Percentiles rank a stretch among this genome's conserved stretches.
These are phyloP conservation scores for Curvularia spicifera DNA, from an alignment of 2,329 filamentous ascomycete species.

Conservation along the genomic window DNA sequence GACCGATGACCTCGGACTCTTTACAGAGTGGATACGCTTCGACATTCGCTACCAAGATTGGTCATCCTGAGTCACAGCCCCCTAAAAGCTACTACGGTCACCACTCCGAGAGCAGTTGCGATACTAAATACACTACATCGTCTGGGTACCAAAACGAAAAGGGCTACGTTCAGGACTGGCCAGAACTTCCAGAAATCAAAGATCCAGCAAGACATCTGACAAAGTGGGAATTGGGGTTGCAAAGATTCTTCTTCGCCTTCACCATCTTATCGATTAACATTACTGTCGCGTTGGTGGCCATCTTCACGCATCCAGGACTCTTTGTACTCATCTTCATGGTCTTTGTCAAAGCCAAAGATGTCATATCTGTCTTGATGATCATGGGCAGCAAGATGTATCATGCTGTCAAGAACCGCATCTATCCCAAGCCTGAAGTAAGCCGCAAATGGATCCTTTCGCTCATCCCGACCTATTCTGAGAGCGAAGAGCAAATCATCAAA, in stretches of 20 bases:
- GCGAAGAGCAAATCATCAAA: constrained; percentile 6
- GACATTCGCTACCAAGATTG: neutral
- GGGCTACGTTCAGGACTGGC: neutral
- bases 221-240: neutral
- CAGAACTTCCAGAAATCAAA: constrained; percentile 4
- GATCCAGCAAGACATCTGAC: constrained; percentile 2
- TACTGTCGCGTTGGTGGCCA: neutral
- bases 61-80: neutral
- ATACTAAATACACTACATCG: neutral
- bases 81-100: neutral
- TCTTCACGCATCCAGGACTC: constrained; percentile 5
- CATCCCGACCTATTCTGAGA: constrained; percentile 3
- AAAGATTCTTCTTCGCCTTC: constrained; percentile 4
- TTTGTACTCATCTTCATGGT: constrained; percentile 5
- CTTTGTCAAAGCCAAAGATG: constrained; percentile 4
- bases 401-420: constrained; percentile 1
- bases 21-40: constrained; percentile 1
- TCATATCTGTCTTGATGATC: constrained; percentile 2
- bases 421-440: constrained; percentile 2
- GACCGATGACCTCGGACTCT: neutral
- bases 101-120: neutral
- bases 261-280: constrained; percentile 1
- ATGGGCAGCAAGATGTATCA: neutral
- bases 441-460: constrained; percentile 5
- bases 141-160: neutral